phyloP scores from a whole-genome alignment of 2,329 filamentous ascomycete species.

The Neofusicoccum ribis region DNA sequence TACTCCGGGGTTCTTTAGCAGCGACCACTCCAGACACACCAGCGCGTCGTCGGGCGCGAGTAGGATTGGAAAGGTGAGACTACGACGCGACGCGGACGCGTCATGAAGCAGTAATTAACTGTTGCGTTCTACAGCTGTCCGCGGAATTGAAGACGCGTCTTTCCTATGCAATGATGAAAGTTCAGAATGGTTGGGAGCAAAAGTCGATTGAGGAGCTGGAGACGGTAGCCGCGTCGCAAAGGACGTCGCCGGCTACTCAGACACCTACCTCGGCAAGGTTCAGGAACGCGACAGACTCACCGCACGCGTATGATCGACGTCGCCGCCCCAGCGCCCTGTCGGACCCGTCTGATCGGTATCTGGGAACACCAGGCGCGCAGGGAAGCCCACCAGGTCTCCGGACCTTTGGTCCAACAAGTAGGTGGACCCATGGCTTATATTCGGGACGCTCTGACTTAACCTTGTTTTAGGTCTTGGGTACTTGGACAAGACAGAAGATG shows the following conservation, averaged over 20 bases:
- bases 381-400: constrained; percentile 1
- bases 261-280: constrained; percentile 20
- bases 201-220: constrained; percentile 77
- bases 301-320: constrained; percentile 22
- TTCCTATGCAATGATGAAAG: constrained; percentile 91
- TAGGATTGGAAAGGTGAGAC: constrained; percentile 73
- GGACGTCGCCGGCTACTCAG: constrained; percentile 16
- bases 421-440: not conserved
- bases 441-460: not conserved
- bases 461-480: not conserved
- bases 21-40: constrained; percentile 68
- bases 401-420: constrained; percentile 7
- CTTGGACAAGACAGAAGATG: constrained; percentile 29
- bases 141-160: constrained; percentile 79
- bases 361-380: constrained; percentile 31
- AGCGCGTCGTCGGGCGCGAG: constrained; percentile 68
- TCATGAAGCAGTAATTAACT: constrained; percentile 21
- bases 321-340: constrained; percentile 39
- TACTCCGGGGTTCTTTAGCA: constrained; percentile 14
- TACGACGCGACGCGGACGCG: constrained; percentile 16
- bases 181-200: constrained; percentile 82
- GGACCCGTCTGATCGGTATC: constrained; percentile 35
- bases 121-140: constrained; percentile 58
- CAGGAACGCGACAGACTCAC: constrained; percentile 33
- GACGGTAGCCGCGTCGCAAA: constrained; percentile 25